phyloP scores from a whole-genome alignment of 305 asterid genomes.

The Fraxinus floribunda region DNA sequence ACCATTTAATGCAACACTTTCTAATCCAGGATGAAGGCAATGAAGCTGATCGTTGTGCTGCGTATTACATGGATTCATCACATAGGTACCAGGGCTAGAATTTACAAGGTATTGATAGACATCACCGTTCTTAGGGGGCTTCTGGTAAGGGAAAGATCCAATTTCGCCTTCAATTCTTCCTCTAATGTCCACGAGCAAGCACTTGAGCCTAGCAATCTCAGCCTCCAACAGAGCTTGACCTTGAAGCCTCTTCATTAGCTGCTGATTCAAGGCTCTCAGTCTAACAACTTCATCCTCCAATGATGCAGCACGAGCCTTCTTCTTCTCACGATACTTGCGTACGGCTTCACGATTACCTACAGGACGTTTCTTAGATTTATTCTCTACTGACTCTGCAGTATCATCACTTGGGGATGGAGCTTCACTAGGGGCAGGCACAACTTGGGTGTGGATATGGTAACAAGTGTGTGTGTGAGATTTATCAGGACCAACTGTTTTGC shows the following conservation, averaged over 20 bases:
- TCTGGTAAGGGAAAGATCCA: conserved; percentile 92
- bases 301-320: conserved; percentile 30
- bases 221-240: conserved; percentile 76
- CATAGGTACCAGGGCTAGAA: conserved; percentile 49
- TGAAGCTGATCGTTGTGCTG: conserved; percentile 67
- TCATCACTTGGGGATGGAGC: conserved; percentile 28
- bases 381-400: conserved; percentile 66
- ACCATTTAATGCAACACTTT: conserved; percentile 34
- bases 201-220: conserved; percentile 77
- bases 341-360: conserved; percentile 82
- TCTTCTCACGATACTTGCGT: conserved; percentile 82
- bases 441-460: conserved; percentile 87
- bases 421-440: conserved; percentile 58
- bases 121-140: conserved; percentile 31
- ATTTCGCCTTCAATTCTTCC: conserved; percentile 96
- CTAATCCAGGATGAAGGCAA: conserved; percentile 72
- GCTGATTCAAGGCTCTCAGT: conserved; percentile 21
- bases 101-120: conserved; percentile 17
- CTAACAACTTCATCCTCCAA: not conserved
- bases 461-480: conserved; percentile 88
- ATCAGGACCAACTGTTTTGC: conserved; percentile 88
- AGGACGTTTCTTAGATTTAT: conserved; percentile 60
- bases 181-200: conserved; percentile 85
- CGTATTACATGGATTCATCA: conserved; percentile 77
- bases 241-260: conserved; percentile 70